Percentiles rank a stretch among this genome's conserved stretches.
phyloP scores from a whole-genome alignment of 192 early-diverging fungal species.

The Coemansia sp. region DNA sequence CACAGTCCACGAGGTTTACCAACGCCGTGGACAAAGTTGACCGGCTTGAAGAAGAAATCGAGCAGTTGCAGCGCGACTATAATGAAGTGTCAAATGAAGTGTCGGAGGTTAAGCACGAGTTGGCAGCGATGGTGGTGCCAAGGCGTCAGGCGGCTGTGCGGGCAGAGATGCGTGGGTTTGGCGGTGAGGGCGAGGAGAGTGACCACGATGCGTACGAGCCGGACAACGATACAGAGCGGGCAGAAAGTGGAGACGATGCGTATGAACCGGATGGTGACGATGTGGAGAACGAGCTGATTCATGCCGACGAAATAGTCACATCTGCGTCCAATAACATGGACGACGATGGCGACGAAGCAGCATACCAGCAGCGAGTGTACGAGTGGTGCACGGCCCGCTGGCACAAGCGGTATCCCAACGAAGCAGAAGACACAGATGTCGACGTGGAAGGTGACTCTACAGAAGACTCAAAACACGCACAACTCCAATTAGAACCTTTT shows the following conservation, averaged over 20 bases:
- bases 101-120: conserved; percentile 1
- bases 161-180: conserved; percentile 8
- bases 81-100: neutral
- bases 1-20: conserved; percentile 39
- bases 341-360: conserved; percentile 60
- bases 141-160: conserved; percentile 17
- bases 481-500: conserved; percentile 40
- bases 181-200: neutral
- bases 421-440: conserved; percentile 3
- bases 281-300: neutral
- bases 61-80: neutral
- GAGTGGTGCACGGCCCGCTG: conserved; percentile 51
- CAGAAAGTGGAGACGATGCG: neutral
- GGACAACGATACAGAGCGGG: neutral
- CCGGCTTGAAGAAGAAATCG: conserved; percentile 29
- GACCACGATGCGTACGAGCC: neutral
- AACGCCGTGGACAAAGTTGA: conserved; percentile 22
- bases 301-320: neutral
- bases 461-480: neutral
- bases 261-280: neutral
- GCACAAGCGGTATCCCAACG: conserved; percentile 11
- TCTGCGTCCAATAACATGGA: neutral
- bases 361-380: conserved; percentile 51
- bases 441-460: neutral
- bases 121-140: conserved; percentile 14